Percentiles rank a stretch among this genome's conserved stretches.
Conservation (phyloP, 1,284 basidiomycete genomes). For the Cystobasidiaceae sp. region DNA sequence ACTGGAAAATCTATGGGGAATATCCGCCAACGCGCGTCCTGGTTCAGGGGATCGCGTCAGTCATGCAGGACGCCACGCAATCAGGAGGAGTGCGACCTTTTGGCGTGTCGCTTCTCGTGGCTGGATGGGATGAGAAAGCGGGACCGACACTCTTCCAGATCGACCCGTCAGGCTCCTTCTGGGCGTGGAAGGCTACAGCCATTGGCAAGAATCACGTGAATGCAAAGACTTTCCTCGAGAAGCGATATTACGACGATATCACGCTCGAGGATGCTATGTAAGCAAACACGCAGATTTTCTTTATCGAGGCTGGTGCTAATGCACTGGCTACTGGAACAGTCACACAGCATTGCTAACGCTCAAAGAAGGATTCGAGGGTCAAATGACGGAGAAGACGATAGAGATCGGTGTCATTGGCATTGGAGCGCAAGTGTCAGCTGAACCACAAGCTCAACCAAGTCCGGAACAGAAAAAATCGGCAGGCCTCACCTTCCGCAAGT, state of each 20-base stretch:
- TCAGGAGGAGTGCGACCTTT: conserved; percentile 97
- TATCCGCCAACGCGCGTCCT: conserved; percentile 97
- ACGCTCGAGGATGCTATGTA: conserved; percentile 92
- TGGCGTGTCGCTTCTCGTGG: conserved; percentile 92
- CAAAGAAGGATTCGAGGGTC: conserved; percentile 98
- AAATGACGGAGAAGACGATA: conserved; percentile 99
- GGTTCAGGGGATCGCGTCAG: conserved; percentile 92
- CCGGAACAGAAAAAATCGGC: conserved; percentile 48
- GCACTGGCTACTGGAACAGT: too few relatives aligned
- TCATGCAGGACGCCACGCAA: conserved; percentile 99
- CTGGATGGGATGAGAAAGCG: conserved; percentile 87
- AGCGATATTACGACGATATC: conserved; percentile 99
- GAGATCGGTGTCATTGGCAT: conserved; percentile 88
- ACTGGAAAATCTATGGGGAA: conserved; percentile 99
- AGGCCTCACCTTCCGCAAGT: conserved; percentile 70
- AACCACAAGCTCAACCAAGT: conserved; percentile 57
- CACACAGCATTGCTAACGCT: conserved; percentile 97
- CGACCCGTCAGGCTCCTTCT: conserved; percentile 96
- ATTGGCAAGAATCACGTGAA: conserved; percentile 99
- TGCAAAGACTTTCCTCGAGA: conserved; percentile 98
- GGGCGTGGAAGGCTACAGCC: conserved; percentile 99
- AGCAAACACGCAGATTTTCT: too few relatives aligned
- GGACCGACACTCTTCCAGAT: conserved; percentile 96
- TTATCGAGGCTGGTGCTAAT: too few relatives aligned
- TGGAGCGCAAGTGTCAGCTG: conserved; percentile 62